Base-by-base conservation (phyloP, 2,329 filamentous ascomycete species). In the Aspergillus intermedius region DNA sequence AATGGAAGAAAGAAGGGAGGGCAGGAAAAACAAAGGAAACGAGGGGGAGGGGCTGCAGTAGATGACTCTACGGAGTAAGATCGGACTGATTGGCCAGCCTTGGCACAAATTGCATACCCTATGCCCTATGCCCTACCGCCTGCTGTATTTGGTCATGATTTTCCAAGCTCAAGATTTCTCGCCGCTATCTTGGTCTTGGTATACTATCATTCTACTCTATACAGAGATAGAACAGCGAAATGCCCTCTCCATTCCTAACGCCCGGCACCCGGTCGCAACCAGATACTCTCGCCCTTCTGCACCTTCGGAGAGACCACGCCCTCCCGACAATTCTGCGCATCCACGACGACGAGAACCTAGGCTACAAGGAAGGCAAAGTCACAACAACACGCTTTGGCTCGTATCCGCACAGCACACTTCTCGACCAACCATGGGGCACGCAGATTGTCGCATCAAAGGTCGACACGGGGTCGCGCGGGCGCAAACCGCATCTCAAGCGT, bases 301-400 rank as follows among this genome's bases (percentile, higher is more conserved):
- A 95, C 65, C 80, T 98, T 46, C 91, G 88, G 52, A 86, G 91
- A 70, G 91, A 97, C 69, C 85, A 86, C 53, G 82, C 91, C 54
- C 77, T 90, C 35, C 89, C 91, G 6, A 76, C 90, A 22, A 83
- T 87, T 52, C 79, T 91, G 23, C 76, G 79, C 54, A 73, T 80
- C 25, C 77, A 77, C 19, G 77, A 80, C 34, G 82, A 81, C 46
- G 77, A 80, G 39, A 77, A 85, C 54, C 79, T 84, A 61, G 87
- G 86, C 50, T 90, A 90, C 60, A 79, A 80, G 25, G 86, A 90
- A 64, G 87, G 87, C 32, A 84, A 83, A 42, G 86, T 89, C 2
- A 82, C 91, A 47, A 97, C 95, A 71, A 98, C 91, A 1, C 84
- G 91, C 41, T 98, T 95, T 62, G 93, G 93, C 44, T 95, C 91